A percentile compares a stretch with the other conserved stretches of the same genome.
These are phyloP conservation scores for Xylaria hypoxylon DNA, from an alignment of 2,329 filamentous ascomycete species.

Conservation along the genomic window DNA sequence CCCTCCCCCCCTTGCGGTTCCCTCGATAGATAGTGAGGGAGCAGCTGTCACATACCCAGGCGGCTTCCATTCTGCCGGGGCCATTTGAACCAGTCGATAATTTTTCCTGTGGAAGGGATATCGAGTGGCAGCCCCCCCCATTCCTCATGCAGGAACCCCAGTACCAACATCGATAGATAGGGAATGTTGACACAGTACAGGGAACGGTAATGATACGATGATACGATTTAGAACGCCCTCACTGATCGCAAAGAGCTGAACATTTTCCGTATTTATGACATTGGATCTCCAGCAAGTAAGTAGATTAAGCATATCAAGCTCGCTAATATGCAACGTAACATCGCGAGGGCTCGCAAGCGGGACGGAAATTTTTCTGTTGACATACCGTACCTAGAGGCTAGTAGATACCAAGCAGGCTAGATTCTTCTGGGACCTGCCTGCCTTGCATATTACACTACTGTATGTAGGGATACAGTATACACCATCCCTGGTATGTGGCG, in stretches of 20 bases:
- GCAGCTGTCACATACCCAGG: neutral
- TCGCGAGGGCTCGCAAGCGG: conserved; percentile 15
- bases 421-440: conserved; percentile 4
- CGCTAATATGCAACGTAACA: conserved; percentile 23
- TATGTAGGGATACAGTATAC: neutral
- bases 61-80: neutral
- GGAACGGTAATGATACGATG: conserved; percentile 1
- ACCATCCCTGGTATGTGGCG: neutral
- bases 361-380: neutral
- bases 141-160: conserved; percentile 17
- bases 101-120: conserved; percentile 1
- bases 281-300: conserved; percentile 18
- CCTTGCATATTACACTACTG: neutral
- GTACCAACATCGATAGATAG: conserved; percentile 23
- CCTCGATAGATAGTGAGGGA: neutral
- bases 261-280: neutral
- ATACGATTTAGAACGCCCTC: conserved; percentile 7
- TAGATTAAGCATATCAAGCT: neutral
- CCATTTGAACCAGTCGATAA: neutral
- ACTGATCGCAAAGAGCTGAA: conserved; percentile 30
- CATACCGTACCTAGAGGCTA: too few species aligned
- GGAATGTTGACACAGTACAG: conserved; percentile 11
- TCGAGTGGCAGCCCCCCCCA: conserved; percentile 15
- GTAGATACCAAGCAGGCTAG: conserved; percentile 4
- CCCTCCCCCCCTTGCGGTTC: conserved; percentile 7